A percentile compares a stretch with the other conserved stretches of the same genome.
Conservation (phyloP, 2,329 filamentous ascomycete genomes). For the Nemania abortiva region DNA sequence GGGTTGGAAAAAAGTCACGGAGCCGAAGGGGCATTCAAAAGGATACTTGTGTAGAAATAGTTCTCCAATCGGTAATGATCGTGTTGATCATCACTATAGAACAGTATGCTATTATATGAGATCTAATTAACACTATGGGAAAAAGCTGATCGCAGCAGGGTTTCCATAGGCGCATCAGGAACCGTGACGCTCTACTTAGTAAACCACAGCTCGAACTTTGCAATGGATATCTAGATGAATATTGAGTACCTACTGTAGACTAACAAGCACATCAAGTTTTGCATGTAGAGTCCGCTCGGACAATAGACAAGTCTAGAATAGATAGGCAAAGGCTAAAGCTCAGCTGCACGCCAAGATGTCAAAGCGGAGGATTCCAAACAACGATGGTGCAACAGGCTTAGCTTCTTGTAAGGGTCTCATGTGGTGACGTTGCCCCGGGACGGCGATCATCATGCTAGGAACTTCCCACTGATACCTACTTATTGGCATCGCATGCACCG, state of each 20-base stretch:
- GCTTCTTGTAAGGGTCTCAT: background rate
- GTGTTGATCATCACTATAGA: background rate
- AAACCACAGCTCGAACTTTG: too few relatives aligned
- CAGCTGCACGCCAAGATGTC: conserved; percentile 24
- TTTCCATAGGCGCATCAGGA: background rate
- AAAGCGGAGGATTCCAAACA: conserved; percentile 7
- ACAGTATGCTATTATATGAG: background rate
- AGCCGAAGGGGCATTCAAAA: too few relatives aligned
- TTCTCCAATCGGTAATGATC: too few relatives aligned
- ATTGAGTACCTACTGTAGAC: too few relatives aligned
- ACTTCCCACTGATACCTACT: background rate
- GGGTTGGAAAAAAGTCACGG: too few relatives aligned
- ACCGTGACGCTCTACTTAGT: too few relatives aligned
- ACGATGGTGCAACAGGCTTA: conserved; percentile 11
- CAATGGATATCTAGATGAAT: too few relatives aligned
- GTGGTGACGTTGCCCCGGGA: conserved; percentile 19
- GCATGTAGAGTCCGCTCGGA: background rate
- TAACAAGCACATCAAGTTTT: too few relatives aligned
- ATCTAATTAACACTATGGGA: background rate
- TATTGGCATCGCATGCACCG: background rate
- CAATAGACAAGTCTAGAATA: background rate
- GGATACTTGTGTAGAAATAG: too few relatives aligned
- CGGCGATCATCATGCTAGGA: conserved; percentile 8
- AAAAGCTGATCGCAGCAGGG: background rate
- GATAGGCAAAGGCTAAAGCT: background rate